phyloP scores from a whole-genome alignment of 208 protist species.

The Acanthamoeba divionensis region DNA sequence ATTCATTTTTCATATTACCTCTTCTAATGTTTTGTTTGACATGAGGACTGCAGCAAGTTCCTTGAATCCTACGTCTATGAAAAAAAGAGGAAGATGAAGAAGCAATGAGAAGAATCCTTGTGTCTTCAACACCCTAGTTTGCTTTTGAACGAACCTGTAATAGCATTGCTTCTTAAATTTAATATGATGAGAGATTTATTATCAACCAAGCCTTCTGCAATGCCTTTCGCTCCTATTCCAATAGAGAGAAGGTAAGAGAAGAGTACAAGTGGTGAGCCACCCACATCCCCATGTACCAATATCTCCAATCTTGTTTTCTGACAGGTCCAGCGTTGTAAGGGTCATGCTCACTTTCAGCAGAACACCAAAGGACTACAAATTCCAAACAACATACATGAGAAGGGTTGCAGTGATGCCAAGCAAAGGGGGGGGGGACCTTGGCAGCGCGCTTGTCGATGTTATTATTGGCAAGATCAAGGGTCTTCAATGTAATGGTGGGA shows the following conservation, averaged over 20 bases:
- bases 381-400: not conserved
- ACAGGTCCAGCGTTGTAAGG: not conserved
- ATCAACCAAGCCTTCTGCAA: not conserved
- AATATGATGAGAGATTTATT: not conserved
- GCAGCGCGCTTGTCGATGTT: not conserved
- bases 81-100: not conserved
- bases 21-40: too few relatives aligned
- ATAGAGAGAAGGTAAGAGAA: not conserved
- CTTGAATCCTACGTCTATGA: too few relatives aligned
- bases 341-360: not conserved
- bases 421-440: not conserved
- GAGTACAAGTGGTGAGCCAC: not conserved
- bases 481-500: not conserved
- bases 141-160: not conserved
- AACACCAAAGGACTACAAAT: not conserved
- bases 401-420: not conserved
- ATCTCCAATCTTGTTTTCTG: not conserved
- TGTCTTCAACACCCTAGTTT: not conserved
- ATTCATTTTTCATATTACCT: too few relatives aligned
- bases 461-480: not conserved
- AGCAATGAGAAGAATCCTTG: not conserved
- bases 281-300: not conserved
- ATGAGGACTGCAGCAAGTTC: too few relatives aligned
- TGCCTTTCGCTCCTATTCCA: not conserved
- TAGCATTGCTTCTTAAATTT: not conserved